A percentile compares a stretch with the other conserved stretches of the same genome.
These are phyloP conservation scores for Porphyrellus cyaneotinctus DNA, from an alignment of 768 basidiomycete genomes.

Conservation along the genomic window DNA sequence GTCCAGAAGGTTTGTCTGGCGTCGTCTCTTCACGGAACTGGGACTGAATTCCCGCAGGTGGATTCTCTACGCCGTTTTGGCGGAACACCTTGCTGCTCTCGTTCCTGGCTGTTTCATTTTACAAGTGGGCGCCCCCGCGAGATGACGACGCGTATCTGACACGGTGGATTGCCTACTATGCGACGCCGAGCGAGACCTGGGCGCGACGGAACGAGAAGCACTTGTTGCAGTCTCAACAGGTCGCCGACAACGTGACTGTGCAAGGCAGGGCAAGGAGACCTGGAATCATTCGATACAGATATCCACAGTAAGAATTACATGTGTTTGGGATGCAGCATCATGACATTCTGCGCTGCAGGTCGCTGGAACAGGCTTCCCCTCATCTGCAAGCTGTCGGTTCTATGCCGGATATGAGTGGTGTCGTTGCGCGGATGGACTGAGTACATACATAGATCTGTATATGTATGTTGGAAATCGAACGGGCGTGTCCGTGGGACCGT, in stretches of 20 bases:
- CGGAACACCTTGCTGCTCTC: slow-evolving; percentile 53
- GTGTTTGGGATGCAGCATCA: background rate
- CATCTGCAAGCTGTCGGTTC: slow-evolving; percentile 58
- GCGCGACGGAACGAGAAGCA: slow-evolving; percentile 53
- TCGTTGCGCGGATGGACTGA: slow-evolving; percentile 33
- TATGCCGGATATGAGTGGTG: slow-evolving; percentile 32
- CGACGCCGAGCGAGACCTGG: slow-evolving; percentile 53
- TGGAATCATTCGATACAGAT: slow-evolving; percentile 57
- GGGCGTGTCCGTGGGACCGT: slow-evolving; percentile 14
- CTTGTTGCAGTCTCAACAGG: slow-evolving; percentile 42
- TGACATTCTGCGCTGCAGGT: slow-evolving; percentile 34
- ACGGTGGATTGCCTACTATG: slow-evolving; percentile 59
- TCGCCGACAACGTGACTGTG: slow-evolving; percentile 37
- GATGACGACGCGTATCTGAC: slow-evolving; percentile 61
- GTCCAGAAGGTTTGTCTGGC: slow-evolving; percentile 53
- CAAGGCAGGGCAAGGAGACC: slow-evolving; percentile 42
- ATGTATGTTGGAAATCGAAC: slow-evolving; percentile 3
- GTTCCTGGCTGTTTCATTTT: slow-evolving; percentile 48
- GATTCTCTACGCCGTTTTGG: slow-evolving; percentile 67
- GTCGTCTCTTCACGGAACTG: background rate
- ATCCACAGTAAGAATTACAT: slow-evolving; percentile 57
- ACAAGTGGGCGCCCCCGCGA: slow-evolving; percentile 66
- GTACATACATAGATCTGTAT: background rate
- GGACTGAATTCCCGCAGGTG: slow-evolving; percentile 29
- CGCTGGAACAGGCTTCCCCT: slow-evolving; percentile 56